Conservation (phyloP, 1,139 yeast genomes). For the Torulaspora globosa region DNA sequence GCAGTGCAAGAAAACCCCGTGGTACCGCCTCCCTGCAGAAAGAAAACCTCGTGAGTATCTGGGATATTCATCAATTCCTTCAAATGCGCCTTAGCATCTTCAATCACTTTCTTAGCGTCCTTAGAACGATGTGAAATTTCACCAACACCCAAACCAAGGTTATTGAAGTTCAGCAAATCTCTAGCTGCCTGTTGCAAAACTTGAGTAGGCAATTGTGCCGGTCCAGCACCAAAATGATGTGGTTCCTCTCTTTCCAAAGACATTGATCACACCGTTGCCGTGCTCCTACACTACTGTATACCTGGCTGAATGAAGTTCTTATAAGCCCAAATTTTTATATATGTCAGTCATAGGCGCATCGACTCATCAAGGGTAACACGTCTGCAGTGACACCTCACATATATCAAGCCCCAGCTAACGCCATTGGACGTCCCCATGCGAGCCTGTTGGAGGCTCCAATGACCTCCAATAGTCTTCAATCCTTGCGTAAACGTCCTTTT, state of each 20-base stretch:
- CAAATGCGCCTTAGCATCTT: constrained; percentile 68
- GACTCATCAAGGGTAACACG: constrained; percentile 1
- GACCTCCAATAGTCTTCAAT: background rate
- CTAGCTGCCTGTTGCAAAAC: constrained; percentile 85
- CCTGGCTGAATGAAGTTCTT: background rate
- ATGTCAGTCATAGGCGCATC: background rate
- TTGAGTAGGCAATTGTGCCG: constrained; percentile 79
- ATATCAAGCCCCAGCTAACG: background rate
- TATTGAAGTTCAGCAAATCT: constrained; percentile 69
- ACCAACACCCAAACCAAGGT: constrained; percentile 78
- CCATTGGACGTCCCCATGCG: background rate
- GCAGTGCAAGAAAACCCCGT: constrained; percentile 88
- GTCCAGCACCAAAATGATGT: constrained; percentile 94
- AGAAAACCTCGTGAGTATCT: constrained; percentile 88
- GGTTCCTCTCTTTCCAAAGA: constrained; percentile 66
- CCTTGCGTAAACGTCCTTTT: no score
- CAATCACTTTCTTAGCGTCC: constrained; percentile 73
- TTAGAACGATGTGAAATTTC: constrained; percentile 93
- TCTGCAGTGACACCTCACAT: background rate
- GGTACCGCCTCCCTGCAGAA: constrained; percentile 97
- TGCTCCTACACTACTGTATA: background rate
- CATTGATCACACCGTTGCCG: constrained; percentile 3
- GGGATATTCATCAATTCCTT: constrained; percentile 66
- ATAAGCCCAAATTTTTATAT: background rate
- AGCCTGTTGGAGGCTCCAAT: background rate